Evolutionary conservation across 495 filamentous ascomycete species (phyloP), one percentile per base, ranked within the genome.

Genomic region (Tetracladium marchalianum): DNA sequence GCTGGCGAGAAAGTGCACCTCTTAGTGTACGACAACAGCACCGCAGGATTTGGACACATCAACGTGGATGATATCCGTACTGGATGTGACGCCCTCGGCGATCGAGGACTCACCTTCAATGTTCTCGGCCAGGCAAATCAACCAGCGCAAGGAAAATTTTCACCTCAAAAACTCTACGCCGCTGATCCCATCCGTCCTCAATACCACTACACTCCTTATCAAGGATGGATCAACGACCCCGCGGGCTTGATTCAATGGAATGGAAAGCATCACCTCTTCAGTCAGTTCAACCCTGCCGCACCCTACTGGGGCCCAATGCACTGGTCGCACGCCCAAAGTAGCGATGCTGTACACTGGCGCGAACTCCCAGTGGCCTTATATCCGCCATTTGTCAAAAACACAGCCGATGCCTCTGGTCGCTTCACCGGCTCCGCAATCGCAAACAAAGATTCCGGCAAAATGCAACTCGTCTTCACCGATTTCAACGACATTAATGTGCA

Each of bases 231-330:
- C 42, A 54, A 54, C 19, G 52, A 54, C 22, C 52, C 52, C n/a
- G 32, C 32, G 5, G 52, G 52, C 12, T 31, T 54, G 10, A 51
- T 54, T 15, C n/a, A 50, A 24, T 47, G 38, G 37, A 36, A 66
- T 46, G 55, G 59, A 10, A 41, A 56, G 7, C 69, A 71, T 42
- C 68, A 73, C 36, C 27, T 70, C 7, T 63, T 59, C 38, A 71
- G 66, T 50, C 69, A 73, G 58, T 73, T 66, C 63, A 73, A 73
- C 41, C 68, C 69, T 0, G 64, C 50, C 5, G 68, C 68, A 32
- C 50, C 44, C 0, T 59, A 62, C 31, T 73, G 69, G 68, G 69
- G 67, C 16, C 62, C 68, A 37, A 66, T 72, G 12, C 65, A 64
- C 33, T 72, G 68, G 22, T 66, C 67, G 7, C 58, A 66, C 45